Evolutionary conservation across 164 flowering plant genomes (phyloP).

Genomic region (Berberis thunbergii): DNA sequence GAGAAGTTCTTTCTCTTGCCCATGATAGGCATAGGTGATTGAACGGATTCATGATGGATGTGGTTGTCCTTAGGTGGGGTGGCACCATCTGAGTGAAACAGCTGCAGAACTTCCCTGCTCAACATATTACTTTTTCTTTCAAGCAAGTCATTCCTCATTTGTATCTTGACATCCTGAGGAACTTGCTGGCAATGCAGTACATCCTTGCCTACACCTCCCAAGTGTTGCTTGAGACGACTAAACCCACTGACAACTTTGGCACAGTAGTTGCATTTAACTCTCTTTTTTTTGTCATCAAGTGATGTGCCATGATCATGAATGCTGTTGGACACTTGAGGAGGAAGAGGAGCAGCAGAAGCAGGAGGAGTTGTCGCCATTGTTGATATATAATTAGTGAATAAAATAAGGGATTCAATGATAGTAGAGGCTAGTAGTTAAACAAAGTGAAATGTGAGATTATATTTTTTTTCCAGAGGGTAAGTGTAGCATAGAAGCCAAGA

Average conservation of each 20-base stretch:
- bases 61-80: slow-evolving; percentile 7
- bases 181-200: slow-evolving; percentile 35
- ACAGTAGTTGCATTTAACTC: slow-evolving; percentile 46
- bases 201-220: slow-evolving; percentile 44
- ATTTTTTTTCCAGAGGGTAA: too few relatives aligned
- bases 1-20: slow-evolving; percentile 7
- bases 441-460: too few relatives aligned
- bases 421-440: neutral
- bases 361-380: slow-evolving; percentile 14
- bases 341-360: too few relatives aligned
- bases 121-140: slow-evolving; percentile 12
- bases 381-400: neutral
- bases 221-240: slow-evolving; percentile 42
- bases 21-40: neutral
- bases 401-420: neutral
- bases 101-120: slow-evolving; percentile 17
- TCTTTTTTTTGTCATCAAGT: slow-evolving; percentile 21
- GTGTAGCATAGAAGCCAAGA: neutral
- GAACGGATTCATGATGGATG: slow-evolving; percentile 8
- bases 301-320: slow-evolving; percentile 30
- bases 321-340: slow-evolving; percentile 7
- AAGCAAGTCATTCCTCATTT: slow-evolving; percentile 20
- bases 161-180: slow-evolving; percentile 27
- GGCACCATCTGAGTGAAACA: slow-evolving; percentile 10
- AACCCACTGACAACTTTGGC: slow-evolving; percentile 31